Evolutionary conservation across 1,284 basidiomycete genomes (phyloP).

Genomic region (Cryptococcus sp.): DNA sequence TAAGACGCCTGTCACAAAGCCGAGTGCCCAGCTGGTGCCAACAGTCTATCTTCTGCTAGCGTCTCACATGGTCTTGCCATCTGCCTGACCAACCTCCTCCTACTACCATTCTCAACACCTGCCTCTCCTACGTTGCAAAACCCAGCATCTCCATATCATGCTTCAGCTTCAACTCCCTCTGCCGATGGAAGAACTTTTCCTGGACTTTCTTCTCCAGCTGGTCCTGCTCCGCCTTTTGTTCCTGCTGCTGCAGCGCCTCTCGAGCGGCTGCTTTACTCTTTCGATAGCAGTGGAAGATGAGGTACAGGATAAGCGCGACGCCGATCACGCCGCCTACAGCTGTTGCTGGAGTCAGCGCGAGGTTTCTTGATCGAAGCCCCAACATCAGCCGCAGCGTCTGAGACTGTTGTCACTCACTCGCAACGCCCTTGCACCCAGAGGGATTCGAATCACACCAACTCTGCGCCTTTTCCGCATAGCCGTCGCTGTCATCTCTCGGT

Average conservation of each 20-base stretch:
- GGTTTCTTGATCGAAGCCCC: too few species aligned
- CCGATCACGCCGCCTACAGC: not conserved
- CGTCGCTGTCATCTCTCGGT: not conserved
- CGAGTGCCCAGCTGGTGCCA: too few species aligned
- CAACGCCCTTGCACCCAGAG: not conserved
- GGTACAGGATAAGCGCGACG: not conserved
- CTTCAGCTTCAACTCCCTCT: conserved; percentile 3
- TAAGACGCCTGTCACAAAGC: not conserved
- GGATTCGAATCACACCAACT: conserved; percentile 2
- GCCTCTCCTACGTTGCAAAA: not conserved
- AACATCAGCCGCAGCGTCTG: too few species aligned
- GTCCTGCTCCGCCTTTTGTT: not conserved
- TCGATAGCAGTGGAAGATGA: not conserved
- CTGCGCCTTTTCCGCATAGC: conserved; percentile 4
- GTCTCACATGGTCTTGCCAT: not conserved
- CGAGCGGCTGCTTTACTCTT: not conserved
- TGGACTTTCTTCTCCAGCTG: not conserved
- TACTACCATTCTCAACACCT: not conserved
- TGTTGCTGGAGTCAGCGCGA: too few species aligned
- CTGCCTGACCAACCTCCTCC: too few species aligned
- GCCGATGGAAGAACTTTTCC: conserved; percentile 3
- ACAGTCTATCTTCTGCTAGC: not conserved
- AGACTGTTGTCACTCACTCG: not conserved
- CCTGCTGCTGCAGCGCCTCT: not conserved
- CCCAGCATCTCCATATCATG: conserved; percentile 4